A percentile compares a stretch with the other conserved stretches of the same genome.
Conservation (phyloP, 179 eudicot species). For the Beta corolliflora region DNA sequence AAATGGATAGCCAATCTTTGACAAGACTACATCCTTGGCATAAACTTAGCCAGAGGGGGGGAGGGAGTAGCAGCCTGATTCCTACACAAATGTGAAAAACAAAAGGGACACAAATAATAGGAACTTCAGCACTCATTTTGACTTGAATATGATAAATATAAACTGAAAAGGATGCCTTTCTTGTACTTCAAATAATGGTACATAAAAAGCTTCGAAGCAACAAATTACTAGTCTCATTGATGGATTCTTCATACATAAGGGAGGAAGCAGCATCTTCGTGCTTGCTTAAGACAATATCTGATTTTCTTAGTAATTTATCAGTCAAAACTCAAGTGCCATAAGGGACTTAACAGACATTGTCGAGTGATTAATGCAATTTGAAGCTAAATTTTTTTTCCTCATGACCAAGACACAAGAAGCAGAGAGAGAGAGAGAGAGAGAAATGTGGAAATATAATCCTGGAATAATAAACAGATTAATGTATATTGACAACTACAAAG, state of each 20-base stretch:
- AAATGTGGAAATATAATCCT: neutral
- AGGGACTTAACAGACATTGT: neutral
- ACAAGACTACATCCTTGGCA: neutral
- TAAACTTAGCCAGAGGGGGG: neutral
- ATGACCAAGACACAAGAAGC: neutral
- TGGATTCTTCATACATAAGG: neutral
- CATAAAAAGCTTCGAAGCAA: neutral
- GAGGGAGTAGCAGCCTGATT: neutral
- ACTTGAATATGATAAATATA: neutral
- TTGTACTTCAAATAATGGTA: neutral
- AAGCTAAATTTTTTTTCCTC: neutral
- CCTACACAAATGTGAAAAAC: neutral
- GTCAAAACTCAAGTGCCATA: neutral
- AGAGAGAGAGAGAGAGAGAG: neutral
- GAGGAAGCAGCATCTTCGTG: neutral
- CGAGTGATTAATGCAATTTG: neutral
- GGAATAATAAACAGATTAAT: neutral
- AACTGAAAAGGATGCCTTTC: neutral
- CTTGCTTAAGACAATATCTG: neutral
- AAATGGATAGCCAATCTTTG: neutral
- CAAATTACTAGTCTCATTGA: neutral
- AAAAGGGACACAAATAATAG: neutral
- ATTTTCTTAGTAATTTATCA: neutral
- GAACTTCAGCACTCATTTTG: neutral
- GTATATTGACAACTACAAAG: neutral